These are phyloP conservation scores for Aspergillus clavatus DNA, from an alignment of 2,329 filamentous ascomycete species.

Conservation along the genomic window DNA sequence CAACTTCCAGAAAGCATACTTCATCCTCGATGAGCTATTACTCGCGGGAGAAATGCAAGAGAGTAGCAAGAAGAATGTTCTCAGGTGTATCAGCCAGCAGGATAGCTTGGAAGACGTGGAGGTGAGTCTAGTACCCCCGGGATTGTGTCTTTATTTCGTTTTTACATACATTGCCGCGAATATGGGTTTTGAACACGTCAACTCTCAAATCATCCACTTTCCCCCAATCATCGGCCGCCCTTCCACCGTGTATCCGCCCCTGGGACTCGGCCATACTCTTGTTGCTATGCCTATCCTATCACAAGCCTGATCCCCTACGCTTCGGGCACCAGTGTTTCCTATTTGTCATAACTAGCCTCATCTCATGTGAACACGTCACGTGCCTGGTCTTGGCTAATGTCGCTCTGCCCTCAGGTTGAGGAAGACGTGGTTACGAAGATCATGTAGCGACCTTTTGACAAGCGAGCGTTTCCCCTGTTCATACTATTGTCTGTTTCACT, in stretches of 20 bases:
- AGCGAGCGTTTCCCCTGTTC: conserved; percentile 21
- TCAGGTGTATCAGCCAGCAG: conserved; percentile 93
- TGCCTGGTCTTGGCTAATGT: conserved; percentile 35
- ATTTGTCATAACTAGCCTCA: conserved; percentile 1
- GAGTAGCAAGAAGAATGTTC: conserved; percentile 98
- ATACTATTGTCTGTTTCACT: conserved; percentile 13
- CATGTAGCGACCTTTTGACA: conserved; percentile 55
- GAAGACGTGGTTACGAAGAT: conserved; percentile 81
- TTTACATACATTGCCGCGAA: background rate
- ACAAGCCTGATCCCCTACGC: background rate
- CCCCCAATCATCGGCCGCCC: background rate
- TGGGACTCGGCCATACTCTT: background rate
- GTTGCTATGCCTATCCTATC: background rate
- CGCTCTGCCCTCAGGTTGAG: conserved; percentile 62
- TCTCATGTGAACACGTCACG: background rate
- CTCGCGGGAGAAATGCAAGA: conserved; percentile 96
- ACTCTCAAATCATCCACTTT: conserved; percentile 1
- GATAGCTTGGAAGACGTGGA: conserved; percentile 98
- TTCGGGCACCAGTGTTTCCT: background rate
- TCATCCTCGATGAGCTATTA: conserved; percentile 94
- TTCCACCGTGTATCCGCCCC: background rate
- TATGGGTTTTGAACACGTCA: background rate
- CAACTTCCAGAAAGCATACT: conserved; percentile 99
- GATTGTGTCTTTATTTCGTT: too few relatives aligned
- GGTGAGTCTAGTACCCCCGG: conserved; percentile 59